Percentiles rank a stretch among this genome's conserved stretches.
phyloP scores from a whole-genome alignment of 768 basidiomycete genomes.

The Lactarius quietus region DNA sequence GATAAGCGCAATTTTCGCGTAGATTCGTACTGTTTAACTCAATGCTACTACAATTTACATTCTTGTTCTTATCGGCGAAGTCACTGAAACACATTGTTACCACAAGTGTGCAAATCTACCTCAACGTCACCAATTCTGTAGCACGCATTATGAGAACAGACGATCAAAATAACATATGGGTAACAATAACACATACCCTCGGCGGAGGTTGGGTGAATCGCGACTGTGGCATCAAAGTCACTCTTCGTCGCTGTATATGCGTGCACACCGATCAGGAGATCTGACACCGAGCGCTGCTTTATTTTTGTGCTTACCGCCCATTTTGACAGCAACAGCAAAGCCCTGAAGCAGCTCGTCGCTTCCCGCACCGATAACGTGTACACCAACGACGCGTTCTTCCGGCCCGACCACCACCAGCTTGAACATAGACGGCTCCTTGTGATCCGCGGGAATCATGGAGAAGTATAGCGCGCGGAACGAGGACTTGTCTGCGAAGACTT shows the following conservation, averaged over 20 bases:
- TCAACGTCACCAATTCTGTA: constrained; percentile 56
- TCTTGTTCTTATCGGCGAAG: not conserved
- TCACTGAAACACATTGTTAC: not conserved
- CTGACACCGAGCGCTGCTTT: not conserved
- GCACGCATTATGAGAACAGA: constrained; percentile 6
- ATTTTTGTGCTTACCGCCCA: constrained; percentile 57
- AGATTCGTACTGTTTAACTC: not conserved
- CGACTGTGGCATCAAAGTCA: constrained; percentile 85
- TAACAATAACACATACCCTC: constrained; percentile 52
- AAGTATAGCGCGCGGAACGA: constrained; percentile 86
- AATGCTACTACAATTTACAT: not conserved
- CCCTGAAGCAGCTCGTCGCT: constrained; percentile 96
- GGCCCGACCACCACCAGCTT: constrained; percentile 85
- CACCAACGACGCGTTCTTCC: constrained; percentile 93
- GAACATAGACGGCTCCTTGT: constrained; percentile 94
- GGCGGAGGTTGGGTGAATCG: constrained; percentile 86
- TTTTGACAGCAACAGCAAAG: constrained; percentile 95
- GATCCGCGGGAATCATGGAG: constrained; percentile 82
- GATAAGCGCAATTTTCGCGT: not conserved
- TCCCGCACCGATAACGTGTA: constrained; percentile 89
- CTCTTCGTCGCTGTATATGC: constrained; percentile 57
- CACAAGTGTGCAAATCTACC: constrained; percentile 31
- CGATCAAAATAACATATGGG: not conserved
- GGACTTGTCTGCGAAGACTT: constrained; percentile 56
- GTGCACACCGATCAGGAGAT: constrained; percentile 2